phyloP scores from a whole-genome alignment of 140 eudicot genomes.

The Anethum foeniculum region DNA sequence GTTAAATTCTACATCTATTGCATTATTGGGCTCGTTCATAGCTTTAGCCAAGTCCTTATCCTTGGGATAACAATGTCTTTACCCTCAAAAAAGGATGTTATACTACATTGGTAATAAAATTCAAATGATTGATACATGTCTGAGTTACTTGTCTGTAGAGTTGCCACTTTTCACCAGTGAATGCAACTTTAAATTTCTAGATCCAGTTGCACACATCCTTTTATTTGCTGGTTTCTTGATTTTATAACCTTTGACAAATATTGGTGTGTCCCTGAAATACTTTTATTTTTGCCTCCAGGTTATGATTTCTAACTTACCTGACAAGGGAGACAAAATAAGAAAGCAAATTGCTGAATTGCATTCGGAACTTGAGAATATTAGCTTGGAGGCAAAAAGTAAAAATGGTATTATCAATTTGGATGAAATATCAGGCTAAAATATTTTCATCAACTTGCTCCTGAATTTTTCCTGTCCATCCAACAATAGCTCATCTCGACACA shows the following conservation, averaged over 20 bases:
- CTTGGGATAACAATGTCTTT: neutral
- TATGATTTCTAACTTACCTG: conserved; percentile 56
- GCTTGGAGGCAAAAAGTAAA: conserved; percentile 19
- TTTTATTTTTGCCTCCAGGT: conserved; percentile 24
- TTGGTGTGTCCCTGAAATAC: neutral
- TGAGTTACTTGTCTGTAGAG: neutral
- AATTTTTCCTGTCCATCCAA: neutral
- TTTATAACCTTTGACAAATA: neutral
- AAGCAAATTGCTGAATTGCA: conserved; percentile 60
- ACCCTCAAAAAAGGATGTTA: neutral
- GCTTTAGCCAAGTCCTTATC: neutral
- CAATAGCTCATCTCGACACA: neutral
- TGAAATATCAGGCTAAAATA: conserved; percentile 18
- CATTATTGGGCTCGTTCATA: neutral
- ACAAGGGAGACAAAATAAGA: conserved; percentile 63
- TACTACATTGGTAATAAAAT: neutral
- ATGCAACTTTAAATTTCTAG: neutral
- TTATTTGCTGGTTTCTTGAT: neutral
- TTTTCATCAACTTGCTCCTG: neutral
- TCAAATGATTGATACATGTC: neutral
- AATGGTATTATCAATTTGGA: conserved; percentile 37
- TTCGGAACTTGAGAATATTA: conserved; percentile 45
- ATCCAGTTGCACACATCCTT: neutral
- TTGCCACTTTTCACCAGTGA: neutral
- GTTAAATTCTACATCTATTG: neutral